phyloP scores from a whole-genome alignment of 2,329 filamentous ascomycete species.

The Decorospora gaudefroyi region DNA sequence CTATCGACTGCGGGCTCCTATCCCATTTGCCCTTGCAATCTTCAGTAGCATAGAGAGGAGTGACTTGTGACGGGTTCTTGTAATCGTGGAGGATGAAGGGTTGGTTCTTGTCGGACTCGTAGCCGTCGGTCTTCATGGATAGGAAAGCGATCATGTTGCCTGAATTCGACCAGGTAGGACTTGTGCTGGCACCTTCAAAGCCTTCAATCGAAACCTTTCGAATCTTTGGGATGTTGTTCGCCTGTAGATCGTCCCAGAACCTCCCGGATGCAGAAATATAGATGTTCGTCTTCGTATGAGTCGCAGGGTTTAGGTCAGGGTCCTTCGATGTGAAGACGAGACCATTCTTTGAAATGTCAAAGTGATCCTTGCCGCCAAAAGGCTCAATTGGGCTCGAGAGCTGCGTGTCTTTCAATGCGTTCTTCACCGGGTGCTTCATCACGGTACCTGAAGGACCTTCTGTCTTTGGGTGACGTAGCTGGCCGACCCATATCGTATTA shows the following conservation, averaged over 20 bases:
- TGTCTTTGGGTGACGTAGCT: slow-evolving; percentile 49
- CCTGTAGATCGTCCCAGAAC: slow-evolving; percentile 52
- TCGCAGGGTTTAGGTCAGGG: slow-evolving; percentile 69
- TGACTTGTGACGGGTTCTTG: slow-evolving; percentile 56
- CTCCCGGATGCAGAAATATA: slow-evolving; percentile 67
- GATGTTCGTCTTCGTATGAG: slow-evolving; percentile 80
- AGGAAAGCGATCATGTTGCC: slow-evolving; percentile 74
- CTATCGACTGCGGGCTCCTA: slow-evolving; percentile 56
- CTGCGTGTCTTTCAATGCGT: slow-evolving; percentile 63
- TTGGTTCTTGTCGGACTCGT: slow-evolving; percentile 79
- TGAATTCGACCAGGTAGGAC: slow-evolving; percentile 74
- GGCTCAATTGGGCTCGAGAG: slow-evolving; percentile 72
- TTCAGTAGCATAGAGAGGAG: slow-evolving; percentile 65
- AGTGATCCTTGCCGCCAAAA: slow-evolving; percentile 80
- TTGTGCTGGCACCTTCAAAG: slow-evolving; percentile 66
- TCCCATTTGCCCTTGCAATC: slow-evolving; percentile 67
- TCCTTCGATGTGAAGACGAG: slow-evolving; percentile 78
- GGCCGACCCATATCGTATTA: slow-evolving; percentile 74
- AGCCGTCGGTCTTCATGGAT: slow-evolving; percentile 74
- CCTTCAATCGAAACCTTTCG: slow-evolving; percentile 61
- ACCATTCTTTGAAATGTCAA: slow-evolving; percentile 69
- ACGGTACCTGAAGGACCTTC: slow-evolving; percentile 3
- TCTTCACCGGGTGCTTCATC: slow-evolving; percentile 55
- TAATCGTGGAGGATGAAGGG: slow-evolving; percentile 68
- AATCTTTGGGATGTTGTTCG: slow-evolving; percentile 39